Percentiles rank a stretch among this genome's conserved stretches.
phyloP scores from a whole-genome alignment of 2,329 filamentous ascomycete species.

The Amphichorda felina region DNA sequence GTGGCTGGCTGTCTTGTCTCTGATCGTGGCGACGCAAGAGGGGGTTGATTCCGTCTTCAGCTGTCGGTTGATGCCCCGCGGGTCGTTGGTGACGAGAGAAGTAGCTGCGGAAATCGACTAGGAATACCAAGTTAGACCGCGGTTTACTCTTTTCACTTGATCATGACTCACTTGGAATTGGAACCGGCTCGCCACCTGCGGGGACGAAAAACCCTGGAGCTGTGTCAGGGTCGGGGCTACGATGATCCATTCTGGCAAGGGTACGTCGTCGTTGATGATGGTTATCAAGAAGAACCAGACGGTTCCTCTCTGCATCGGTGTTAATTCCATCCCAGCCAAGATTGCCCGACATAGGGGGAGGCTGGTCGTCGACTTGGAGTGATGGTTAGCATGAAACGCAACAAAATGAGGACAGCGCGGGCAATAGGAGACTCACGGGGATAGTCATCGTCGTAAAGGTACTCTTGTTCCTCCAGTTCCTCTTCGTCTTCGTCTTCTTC shows the following conservation, averaged over 20 bases:
- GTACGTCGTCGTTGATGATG: constrained; percentile 25
- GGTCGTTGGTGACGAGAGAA: constrained; percentile 40
- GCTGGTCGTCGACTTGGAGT: constrained; percentile 25
- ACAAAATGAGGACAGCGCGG: not conserved
- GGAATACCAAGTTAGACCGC: not conserved
- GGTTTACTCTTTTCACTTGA: no score
- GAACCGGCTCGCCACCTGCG: constrained; percentile 34
- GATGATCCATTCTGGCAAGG: constrained; percentile 24
- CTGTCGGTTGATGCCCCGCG: constrained; percentile 38
- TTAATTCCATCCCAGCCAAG: constrained; percentile 42
- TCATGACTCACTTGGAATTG: constrained; percentile 14
- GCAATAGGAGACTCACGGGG: constrained; percentile 31
- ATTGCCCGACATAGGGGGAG: constrained; percentile 29
- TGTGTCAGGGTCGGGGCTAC: constrained; percentile 55
- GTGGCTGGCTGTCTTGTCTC: constrained; percentile 32
- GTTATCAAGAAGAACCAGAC: constrained; percentile 32
- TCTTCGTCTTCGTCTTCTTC: constrained; percentile 54
- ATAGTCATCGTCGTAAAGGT: constrained; percentile 48
- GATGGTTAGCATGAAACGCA: not conserved
- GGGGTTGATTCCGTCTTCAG: constrained; percentile 79
- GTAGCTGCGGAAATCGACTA: constrained; percentile 35
- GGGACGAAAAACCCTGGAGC: constrained; percentile 37
- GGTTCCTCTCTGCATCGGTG: constrained; percentile 1
- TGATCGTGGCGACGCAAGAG: constrained; percentile 56
- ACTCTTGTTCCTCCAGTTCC: constrained; percentile 56